phyloP scores from a whole-genome alignment of 306 rosid species.

The Castanea mollissima region DNA sequence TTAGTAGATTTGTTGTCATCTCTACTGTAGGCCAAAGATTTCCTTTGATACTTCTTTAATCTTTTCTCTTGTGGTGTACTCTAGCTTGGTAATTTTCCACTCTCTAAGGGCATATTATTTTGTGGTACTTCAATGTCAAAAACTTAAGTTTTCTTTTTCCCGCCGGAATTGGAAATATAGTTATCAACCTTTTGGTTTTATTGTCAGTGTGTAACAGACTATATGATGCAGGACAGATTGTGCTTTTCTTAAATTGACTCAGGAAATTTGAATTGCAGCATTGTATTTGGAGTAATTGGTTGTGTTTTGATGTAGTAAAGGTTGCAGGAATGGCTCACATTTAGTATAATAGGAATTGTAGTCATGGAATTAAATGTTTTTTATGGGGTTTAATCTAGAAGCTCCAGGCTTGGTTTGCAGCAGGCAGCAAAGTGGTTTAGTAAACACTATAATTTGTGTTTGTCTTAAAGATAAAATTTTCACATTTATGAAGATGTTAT shows the following conservation, averaged over 20 bases:
- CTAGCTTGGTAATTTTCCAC: too few species aligned
- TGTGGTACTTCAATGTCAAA: too few species aligned
- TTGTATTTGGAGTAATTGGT: background rate
- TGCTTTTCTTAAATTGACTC: background rate
- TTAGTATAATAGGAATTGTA: background rate
- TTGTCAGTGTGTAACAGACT: background rate
- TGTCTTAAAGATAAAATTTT: background rate
- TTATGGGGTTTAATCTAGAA: background rate
- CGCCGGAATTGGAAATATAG: too few species aligned
- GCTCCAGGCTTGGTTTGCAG: background rate
- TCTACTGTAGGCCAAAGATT: too few species aligned
- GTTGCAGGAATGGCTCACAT: background rate
- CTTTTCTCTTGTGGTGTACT: too few species aligned
- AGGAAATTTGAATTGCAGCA: background rate
- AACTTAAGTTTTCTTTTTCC: too few species aligned
- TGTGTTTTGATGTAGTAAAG: background rate
- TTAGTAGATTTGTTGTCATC: too few species aligned
- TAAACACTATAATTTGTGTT: background rate
- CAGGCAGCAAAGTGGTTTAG: background rate
- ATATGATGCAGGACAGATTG: background rate
- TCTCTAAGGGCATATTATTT: too few species aligned
- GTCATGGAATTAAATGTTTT: background rate
- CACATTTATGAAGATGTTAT: constrained; percentile 12
- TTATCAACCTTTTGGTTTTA: too few species aligned
- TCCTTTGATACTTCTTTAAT: too few species aligned